A percentile compares a stretch with the other conserved stretches of the same genome.
phyloP scores from a whole-genome alignment of 148 eudicot species.

The Cornus controversa region DNA sequence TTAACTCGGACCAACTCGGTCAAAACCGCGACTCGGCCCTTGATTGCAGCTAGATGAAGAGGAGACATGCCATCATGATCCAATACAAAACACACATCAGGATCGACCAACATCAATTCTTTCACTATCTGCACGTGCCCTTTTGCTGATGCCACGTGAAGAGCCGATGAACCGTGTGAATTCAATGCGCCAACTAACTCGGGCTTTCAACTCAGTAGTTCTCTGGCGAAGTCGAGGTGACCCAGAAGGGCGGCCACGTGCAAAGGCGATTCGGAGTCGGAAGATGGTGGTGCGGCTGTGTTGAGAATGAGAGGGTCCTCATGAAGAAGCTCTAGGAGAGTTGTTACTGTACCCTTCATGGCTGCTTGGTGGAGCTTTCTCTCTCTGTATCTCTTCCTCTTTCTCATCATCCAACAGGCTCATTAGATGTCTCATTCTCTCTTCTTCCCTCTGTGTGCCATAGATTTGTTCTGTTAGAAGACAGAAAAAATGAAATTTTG shows the following conservation, averaged over 20 bases:
- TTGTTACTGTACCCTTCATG: not conserved
- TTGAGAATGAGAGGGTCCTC: conserved; percentile 4
- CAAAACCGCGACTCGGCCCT: conserved; percentile 22
- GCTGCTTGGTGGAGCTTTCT: conserved; percentile 6
- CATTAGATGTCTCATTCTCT: not conserved
- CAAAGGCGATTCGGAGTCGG: conserved; percentile 9
- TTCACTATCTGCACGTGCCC: conserved; percentile 11
- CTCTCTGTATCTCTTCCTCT: not conserved
- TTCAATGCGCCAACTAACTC: conserved; percentile 10
- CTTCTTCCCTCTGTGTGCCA: no score
- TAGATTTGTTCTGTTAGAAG: no score
- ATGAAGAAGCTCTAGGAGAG: not conserved
- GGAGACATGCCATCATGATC: conserved; percentile 28
- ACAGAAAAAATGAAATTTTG: no score
- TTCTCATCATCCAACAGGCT: conserved; percentile 3
- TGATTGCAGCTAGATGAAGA: conserved; percentile 25
- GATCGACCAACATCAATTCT: not conserved
- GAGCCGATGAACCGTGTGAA: conserved; percentile 18
- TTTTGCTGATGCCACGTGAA: conserved; percentile 26
- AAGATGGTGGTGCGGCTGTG: not conserved
- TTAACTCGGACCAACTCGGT: conserved; percentile 13
- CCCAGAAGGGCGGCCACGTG: conserved; percentile 33
- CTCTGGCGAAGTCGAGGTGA: conserved; percentile 7
- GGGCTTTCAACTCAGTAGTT: conserved; percentile 10
- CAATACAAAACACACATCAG: conserved; percentile 13